Percentiles rank a stretch among this genome's conserved stretches.
Conservation (phyloP, 2,329 filamentous ascomycete genomes). For the Colletotrichum coccodes region DNA sequence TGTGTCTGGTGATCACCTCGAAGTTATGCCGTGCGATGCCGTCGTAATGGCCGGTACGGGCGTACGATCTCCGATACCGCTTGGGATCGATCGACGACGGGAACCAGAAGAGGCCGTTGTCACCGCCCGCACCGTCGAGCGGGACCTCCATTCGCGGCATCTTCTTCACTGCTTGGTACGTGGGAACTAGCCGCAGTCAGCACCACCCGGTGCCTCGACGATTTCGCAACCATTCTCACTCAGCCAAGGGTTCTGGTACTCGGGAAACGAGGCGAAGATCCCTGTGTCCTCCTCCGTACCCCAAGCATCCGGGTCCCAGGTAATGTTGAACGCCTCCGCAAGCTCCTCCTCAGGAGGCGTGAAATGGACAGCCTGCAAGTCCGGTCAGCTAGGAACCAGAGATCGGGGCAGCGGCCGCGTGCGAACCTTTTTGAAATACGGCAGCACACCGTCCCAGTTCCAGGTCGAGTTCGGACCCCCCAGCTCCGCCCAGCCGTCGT, state of each 20-base stretch:
- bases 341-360: conserved; percentile 32
- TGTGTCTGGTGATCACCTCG: conserved; percentile 36
- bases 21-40: conserved; percentile 35
- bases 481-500: conserved; percentile 54
- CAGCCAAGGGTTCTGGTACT: conserved; percentile 23
- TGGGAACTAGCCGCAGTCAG: not conserved
- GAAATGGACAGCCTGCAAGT: conserved; percentile 12
- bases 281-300: conserved; percentile 30
- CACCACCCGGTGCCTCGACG: not conserved
- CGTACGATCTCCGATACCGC: conserved; percentile 36
- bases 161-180: conserved; percentile 38
- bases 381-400: not conserved
- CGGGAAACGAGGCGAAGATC: conserved; percentile 30
- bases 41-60: conserved; percentile 39
- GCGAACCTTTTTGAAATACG: conserved; percentile 54
- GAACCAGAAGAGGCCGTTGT: conserved; percentile 39
- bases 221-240: not conserved
- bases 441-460: conserved; percentile 48
- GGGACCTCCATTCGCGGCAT: conserved; percentile 37
- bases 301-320: conserved; percentile 34
- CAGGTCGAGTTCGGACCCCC: conserved; percentile 57
- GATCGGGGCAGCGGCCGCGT: not conserved
- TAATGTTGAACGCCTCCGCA: conserved; percentile 34
- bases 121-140: conserved; percentile 37
- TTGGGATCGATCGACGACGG: conserved; percentile 36